Conservation (phyloP, 495 filamentous ascomycete species). For the Podospora fimiseda region DNA sequence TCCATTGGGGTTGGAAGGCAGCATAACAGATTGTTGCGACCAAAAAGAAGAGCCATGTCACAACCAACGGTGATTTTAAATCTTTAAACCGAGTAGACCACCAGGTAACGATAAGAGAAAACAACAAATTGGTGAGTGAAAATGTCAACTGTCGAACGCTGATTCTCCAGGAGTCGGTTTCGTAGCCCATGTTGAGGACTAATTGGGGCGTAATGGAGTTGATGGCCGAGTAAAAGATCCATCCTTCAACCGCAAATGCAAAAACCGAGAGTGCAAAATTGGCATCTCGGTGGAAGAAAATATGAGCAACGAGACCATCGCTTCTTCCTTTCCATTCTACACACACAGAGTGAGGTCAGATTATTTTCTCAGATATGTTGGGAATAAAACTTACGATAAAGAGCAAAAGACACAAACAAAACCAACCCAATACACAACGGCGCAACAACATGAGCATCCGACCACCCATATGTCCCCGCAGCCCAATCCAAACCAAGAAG, state of each 20-base stretch:
- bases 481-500: conserved; percentile 50
- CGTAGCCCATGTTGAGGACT: conserved; percentile 48
- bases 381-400: conserved; percentile 35
- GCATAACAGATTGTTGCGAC: conserved; percentile 44
- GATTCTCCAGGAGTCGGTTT: conserved; percentile 38
- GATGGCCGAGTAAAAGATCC: conserved; percentile 54
- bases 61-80: conserved; percentile 41
- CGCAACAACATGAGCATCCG: conserved; percentile 42
- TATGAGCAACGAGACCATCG: conserved; percentile 48
- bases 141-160: conserved; percentile 45
- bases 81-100: conserved; percentile 48
- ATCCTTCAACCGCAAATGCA: conserved; percentile 52
- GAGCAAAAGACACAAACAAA: conserved; percentile 37
- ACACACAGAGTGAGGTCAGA: no score
- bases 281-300: conserved; percentile 46
- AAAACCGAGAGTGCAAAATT: conserved; percentile 50
- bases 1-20: conserved; percentile 40
- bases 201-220: conserved; percentile 50
- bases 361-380: no score
- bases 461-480: conserved; percentile 45
- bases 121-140: conserved; percentile 27
- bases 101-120: conserved; percentile 38
- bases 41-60: conserved; percentile 44
- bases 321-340: conserved; percentile 48
- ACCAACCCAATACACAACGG: conserved; percentile 42